These are phyloP conservation scores for Beauveria bassiana DNA, from an alignment of 2,329 filamentous ascomycete species.

Conservation along the genomic window DNA sequence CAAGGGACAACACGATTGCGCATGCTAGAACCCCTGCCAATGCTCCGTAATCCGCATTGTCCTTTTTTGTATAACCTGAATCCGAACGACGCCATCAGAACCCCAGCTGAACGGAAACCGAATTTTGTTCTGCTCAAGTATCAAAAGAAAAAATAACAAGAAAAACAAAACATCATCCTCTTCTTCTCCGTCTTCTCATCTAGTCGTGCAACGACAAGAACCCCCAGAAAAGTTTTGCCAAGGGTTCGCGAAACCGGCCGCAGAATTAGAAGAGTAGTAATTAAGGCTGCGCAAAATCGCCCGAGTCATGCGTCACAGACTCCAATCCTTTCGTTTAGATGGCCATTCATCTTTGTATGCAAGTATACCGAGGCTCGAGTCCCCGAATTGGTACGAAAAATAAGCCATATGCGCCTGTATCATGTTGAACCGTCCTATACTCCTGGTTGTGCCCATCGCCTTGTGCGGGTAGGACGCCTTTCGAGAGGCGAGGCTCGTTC, in stretches of 20 bases:
- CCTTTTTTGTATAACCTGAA: constrained; percentile 7
- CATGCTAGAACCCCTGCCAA: background rate
- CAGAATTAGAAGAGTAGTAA: background rate
- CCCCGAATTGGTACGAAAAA: background rate
- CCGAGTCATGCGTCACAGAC: background rate
- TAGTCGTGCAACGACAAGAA: background rate
- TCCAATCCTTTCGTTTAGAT: background rate
- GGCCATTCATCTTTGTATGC: background rate
- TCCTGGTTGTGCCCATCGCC: background rate
- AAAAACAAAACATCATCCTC: background rate
- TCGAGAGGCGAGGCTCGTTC: background rate
- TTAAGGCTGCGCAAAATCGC: background rate
- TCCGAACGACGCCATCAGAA: background rate
- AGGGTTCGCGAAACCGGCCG: background rate
- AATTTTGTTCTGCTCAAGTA: background rate
- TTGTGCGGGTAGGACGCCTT: background rate
- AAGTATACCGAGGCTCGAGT: background rate
- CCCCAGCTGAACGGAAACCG: background rate
- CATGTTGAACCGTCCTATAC: background rate
- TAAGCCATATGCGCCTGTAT: background rate
- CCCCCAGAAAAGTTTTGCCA: background rate
- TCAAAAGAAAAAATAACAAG: background rate
- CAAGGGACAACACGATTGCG: background rate
- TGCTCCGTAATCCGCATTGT: background rate
- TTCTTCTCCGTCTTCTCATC: background rate